Base-by-base conservation (phyloP, 2,329 filamentous ascomycete species). In the Cordyceps fumosorosea region DNA sequence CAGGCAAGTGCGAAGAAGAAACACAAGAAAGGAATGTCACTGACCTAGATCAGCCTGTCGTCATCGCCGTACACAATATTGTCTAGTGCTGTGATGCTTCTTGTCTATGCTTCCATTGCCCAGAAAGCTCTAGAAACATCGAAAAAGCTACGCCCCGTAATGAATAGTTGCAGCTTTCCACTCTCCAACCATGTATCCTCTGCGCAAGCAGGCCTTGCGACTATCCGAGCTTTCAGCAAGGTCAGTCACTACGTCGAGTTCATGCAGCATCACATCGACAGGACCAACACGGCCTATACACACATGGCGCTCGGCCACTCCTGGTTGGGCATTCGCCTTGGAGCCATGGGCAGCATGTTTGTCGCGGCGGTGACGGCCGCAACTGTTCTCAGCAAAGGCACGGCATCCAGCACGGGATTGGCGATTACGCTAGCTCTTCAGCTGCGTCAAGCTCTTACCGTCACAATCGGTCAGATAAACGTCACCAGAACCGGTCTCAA, bases 191-290 rank as follows among this genome's bases (percentile, higher is more conserved):
- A 29, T 6, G 26, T 29, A 6, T 29, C 26, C 26, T 29, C 26
- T 6, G 26, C 26, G 26, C 26, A 29, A 29, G 26, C 56, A 16
- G 64, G 62, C 10, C 20, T 65, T 2, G n/a, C 40, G 5, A 65
- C 64, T 3, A 65, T 65, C 22, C 62, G 64, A n/a, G 64, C 62
- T 3, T 65, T 64, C 50, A 58, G 55, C 7, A 64, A 48, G n/a
- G 12, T 11, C 14, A 22, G 16, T 11, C 3, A 47, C 5, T 64
- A 64, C 26, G 20, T 62, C 7, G 47, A 60, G 7, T 12, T 20
- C 18, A 64, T 64, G 60, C 51, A 37, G 14, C 32, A 44, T 8
- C 40, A 47, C 11, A 59, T 64, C 20, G 59, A 64, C 22, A 54
- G 37, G 29, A 29, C 20, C n/a, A 63, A 26, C n/a, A 54, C 54